These are phyloP conservation scores for Aegilops sharonensis DNA, from an alignment of 176 grass and related monocot species.

Conservation along the genomic window DNA sequence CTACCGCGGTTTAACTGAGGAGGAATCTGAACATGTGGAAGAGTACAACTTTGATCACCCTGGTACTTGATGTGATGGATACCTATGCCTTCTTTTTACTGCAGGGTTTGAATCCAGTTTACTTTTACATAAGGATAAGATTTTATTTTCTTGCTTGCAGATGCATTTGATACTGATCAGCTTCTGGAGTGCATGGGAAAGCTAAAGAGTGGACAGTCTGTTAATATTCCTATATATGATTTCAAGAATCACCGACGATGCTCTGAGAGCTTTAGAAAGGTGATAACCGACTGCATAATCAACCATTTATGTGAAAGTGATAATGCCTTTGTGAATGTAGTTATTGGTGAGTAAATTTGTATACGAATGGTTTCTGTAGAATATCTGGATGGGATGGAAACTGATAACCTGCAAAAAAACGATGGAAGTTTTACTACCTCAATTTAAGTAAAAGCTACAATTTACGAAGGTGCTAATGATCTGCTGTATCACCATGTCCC, in stretches of 20 bases:
- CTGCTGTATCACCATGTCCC: background rate
- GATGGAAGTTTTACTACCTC: slow-evolving; percentile 7
- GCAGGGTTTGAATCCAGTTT: background rate
- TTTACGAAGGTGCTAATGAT: background rate
- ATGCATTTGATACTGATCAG: slow-evolving; percentile 83
- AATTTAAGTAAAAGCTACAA: background rate
- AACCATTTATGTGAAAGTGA: slow-evolving; percentile 11
- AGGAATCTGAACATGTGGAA: slow-evolving; percentile 55
- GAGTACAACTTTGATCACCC: slow-evolving; percentile 97
- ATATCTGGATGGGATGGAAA: background rate
- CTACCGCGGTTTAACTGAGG: slow-evolving; percentile 72
- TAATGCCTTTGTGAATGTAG: background rate
- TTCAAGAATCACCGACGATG: slow-evolving; percentile 76
- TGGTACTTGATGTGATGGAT: slow-evolving; percentile 50
- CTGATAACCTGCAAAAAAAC: no score
- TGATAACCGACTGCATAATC: slow-evolving; percentile 13
- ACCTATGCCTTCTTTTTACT: background rate
- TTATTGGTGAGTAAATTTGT: background rate
- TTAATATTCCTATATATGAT: slow-evolving; percentile 87
- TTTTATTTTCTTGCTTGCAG: slow-evolving; percentile 37
- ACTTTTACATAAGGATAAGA: background rate
- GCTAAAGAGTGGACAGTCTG: slow-evolving; percentile 64
- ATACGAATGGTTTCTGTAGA: background rate
- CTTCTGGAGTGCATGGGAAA: slow-evolving; percentile 83
- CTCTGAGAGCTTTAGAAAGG: slow-evolving; percentile 63